These are phyloP conservation scores for Oxyria digyna DNA, from an alignment of 148 eudicot genomes.

Conservation along the genomic window DNA sequence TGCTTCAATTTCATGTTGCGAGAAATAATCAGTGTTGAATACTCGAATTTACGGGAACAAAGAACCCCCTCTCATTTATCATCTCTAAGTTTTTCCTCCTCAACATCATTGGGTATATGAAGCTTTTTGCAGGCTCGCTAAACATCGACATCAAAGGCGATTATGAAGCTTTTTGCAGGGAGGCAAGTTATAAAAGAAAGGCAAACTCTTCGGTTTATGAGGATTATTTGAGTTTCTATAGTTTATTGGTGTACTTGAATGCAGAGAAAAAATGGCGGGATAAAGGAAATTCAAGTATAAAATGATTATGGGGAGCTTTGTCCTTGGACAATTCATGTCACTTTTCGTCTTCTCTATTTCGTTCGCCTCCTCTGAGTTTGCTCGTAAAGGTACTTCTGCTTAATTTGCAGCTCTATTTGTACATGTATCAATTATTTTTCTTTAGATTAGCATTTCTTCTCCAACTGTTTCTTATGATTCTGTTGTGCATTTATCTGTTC, in stretches of 20 bases:
- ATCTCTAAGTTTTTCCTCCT: too few species aligned
- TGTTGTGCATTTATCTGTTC: too few species aligned
- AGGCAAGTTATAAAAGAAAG: not conserved
- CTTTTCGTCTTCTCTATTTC: slow-evolving; percentile 60
- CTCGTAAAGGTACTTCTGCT: slow-evolving; percentile 41
- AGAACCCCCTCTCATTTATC: too few species aligned
- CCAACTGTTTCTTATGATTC: too few species aligned
- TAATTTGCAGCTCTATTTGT: not conserved
- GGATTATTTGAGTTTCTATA: not conserved
- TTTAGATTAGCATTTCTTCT: too few species aligned
- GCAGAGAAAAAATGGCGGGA: slow-evolving; percentile 13
- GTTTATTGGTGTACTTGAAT: not conserved
- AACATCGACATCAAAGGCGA: not conserved
- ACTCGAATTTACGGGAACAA: too few species aligned
- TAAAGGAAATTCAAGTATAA: slow-evolving; percentile 24
- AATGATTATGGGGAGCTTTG: slow-evolving; percentile 35
- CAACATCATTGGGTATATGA: too few species aligned
- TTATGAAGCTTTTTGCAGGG: not conserved
- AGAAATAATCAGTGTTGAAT: too few species aligned
- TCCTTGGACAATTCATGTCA: slow-evolving; percentile 55
- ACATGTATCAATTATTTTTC: not conserved
- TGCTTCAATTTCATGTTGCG: too few species aligned
- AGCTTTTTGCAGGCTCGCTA: too few species aligned
- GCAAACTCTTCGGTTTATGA: not conserved
- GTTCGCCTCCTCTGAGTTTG: slow-evolving; percentile 60